Evolutionary conservation across 2,329 filamentous ascomycete species (phyloP).

Genomic region (Magnaporthales sp.): DNA sequence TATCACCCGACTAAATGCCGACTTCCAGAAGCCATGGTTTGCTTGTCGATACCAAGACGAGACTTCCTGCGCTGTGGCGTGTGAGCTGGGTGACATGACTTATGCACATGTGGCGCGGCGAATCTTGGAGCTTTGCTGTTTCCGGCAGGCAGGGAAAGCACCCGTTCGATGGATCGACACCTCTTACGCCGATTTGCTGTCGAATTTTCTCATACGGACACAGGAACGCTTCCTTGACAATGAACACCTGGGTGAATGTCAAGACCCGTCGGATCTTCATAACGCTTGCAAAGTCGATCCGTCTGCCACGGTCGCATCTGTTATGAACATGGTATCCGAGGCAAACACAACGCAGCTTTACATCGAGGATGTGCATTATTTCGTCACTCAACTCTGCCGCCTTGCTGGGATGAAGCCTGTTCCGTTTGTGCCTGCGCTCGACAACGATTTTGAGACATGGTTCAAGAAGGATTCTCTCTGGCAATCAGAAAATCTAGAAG

Average conservation of each 20-base stretch:
- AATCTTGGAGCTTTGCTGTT: conserved; percentile 83
- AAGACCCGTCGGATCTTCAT: conserved; percentile 70
- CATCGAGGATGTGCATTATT: conserved; percentile 95
- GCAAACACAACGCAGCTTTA: conserved; percentile 89
- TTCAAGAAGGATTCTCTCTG: conserved; percentile 99
- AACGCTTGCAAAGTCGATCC: conserved; percentile 79
- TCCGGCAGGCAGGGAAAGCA: conserved; percentile 60
- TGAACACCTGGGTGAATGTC: conserved; percentile 35
- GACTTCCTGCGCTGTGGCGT: conserved; percentile 23
- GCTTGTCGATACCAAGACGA: conserved; percentile 60
- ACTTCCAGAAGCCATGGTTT: conserved; percentile 97
- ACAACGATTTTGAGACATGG: conserved; percentile 97
- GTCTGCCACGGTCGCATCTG: conserved; percentile 68
- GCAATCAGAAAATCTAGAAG: conserved; percentile 96
- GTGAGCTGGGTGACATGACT: conserved; percentile 93
- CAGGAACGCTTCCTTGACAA: conserved; percentile 86
- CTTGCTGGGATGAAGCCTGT: conserved; percentile 49
- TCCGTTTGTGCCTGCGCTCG: conserved; percentile 86
- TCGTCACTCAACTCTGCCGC: conserved; percentile 76
- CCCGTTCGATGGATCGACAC: conserved; percentile 74
- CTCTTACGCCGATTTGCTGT: conserved; percentile 73
- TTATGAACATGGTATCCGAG: conserved; percentile 77
- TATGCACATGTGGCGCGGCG: conserved; percentile 74
- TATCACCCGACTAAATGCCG: conserved; percentile 90
- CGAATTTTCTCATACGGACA: conserved; percentile 90